Evolutionary conservation across 352 stramenopile genomes (phyloP).

Genomic region (Phytophthora syringae): DNA sequence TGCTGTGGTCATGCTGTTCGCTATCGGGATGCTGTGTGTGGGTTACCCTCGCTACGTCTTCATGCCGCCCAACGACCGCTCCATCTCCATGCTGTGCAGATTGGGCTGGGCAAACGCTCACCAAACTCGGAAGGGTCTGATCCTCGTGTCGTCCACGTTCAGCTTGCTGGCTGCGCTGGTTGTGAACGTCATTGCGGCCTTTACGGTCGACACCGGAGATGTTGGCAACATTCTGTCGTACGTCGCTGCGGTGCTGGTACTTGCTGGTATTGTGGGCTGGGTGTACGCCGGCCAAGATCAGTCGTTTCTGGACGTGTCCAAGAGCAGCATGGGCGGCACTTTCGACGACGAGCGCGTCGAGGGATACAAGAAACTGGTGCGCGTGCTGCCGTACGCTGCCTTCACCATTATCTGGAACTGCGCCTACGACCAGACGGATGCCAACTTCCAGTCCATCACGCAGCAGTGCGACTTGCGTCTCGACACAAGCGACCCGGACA

Average conservation of each 20-base stretch:
- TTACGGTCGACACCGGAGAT: slow-evolving; percentile 32
- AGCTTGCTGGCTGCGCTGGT: slow-evolving; percentile 46
- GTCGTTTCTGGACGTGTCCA: slow-evolving; percentile 50
- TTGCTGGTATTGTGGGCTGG: slow-evolving; percentile 44
- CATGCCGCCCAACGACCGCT: slow-evolving; percentile 38
- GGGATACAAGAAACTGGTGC: slow-evolving; percentile 56
- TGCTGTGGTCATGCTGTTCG: slow-evolving; percentile 47
- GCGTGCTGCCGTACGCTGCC: slow-evolving; percentile 53
- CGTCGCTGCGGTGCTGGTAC: slow-evolving; percentile 33
- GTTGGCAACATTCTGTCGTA: slow-evolving; percentile 55
- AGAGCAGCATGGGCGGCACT: slow-evolving; percentile 37
- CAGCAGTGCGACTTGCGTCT: slow-evolving; percentile 73
- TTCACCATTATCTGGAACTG: slow-evolving; percentile 74
- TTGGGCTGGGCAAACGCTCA: slow-evolving; percentile 35
- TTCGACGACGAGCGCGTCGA: slow-evolving; percentile 54
- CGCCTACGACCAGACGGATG: slow-evolving; percentile 68
- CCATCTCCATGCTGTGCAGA: slow-evolving; percentile 52
- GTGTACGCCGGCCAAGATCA: slow-evolving; percentile 41
- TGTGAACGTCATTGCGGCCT: slow-evolving; percentile 58
- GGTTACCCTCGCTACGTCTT: slow-evolving; percentile 65
- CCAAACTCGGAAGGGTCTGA: slow-evolving; percentile 31
- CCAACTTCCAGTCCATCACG: too few species aligned
- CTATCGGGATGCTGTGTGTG: slow-evolving; percentile 44
- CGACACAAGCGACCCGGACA: slow-evolving; percentile 40
- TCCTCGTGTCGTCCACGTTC: slow-evolving; percentile 40